These are phyloP conservation scores for Populus tomentosa DNA, from an alignment of 441 rosid genomes.

Conservation along the genomic window DNA sequence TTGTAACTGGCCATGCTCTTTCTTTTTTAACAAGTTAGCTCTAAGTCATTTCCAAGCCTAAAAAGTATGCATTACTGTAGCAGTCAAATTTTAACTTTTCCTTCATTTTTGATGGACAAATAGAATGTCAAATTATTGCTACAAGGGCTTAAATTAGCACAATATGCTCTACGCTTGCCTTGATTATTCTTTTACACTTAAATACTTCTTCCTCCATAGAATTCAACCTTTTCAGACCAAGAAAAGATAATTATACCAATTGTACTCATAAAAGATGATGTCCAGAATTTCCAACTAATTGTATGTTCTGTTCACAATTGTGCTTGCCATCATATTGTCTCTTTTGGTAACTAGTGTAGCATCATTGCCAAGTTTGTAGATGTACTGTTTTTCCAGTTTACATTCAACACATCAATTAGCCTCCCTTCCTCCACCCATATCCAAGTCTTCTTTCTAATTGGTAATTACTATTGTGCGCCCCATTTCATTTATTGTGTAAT, in stretches of 20 bases:
- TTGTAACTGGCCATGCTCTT: not conserved
- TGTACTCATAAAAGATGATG: not conserved
- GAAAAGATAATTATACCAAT: not conserved
- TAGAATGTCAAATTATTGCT: conserved; percentile 6
- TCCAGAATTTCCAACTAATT: not conserved
- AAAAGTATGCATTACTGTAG: not conserved
- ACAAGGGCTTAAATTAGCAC: not conserved
- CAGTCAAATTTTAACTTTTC: not conserved
- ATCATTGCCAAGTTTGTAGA: not conserved
- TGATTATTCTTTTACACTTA: not conserved
- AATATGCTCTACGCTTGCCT: not conserved
- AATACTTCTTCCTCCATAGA: not conserved
- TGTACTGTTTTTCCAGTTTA: not conserved
- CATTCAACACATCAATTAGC: not conserved
- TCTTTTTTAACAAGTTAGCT: not conserved
- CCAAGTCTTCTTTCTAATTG: not conserved
- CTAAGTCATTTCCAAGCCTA: not conserved
- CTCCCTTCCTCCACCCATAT: conserved; percentile 2
- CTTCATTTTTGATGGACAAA: not conserved
- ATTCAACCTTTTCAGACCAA: not conserved
- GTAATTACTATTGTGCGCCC: not conserved
- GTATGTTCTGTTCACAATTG: not conserved
- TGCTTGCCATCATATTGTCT: not conserved
- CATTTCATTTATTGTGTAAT: not conserved
- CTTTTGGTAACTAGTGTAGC: not conserved